These are phyloP conservation scores for Trametes hirsuta DNA, from an alignment of 1,284 basidiomycete genomes.

Conservation along the genomic window DNA sequence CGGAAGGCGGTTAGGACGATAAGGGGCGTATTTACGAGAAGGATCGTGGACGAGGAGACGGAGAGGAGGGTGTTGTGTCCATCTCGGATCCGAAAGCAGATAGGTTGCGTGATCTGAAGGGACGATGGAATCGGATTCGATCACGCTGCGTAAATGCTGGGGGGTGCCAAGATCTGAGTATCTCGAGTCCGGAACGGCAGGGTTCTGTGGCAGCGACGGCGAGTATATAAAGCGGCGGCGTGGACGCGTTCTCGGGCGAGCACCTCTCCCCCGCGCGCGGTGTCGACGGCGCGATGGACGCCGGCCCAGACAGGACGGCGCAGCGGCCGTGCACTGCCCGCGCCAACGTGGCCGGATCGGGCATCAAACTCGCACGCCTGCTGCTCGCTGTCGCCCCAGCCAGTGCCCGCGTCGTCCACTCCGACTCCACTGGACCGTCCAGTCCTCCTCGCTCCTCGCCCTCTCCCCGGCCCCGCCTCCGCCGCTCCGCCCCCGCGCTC, in stretches of 20 bases:
- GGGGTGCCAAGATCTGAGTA: constrained; percentile 34
- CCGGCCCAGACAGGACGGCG: background rate
- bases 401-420: too few species aligned
- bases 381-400: constrained; percentile 11
- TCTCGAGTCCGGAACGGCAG: constrained; percentile 27
- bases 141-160: constrained; percentile 34
- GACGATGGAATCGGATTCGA: constrained; percentile 35
- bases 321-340: background rate
- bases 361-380: constrained; percentile 22
- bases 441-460: background rate
- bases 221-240: constrained; percentile 18
- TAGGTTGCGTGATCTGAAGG: constrained; percentile 32
- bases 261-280: background rate
- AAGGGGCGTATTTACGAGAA: background rate
- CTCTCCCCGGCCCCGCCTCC: constrained; percentile 2
- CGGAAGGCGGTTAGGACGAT: background rate
- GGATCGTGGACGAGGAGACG: background rate
- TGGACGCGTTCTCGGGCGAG: background rate
- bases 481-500: constrained; percentile 8
- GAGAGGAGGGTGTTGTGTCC: constrained; percentile 13
- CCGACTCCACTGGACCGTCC: background rate
- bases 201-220: constrained; percentile 21
- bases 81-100: constrained; percentile 31
- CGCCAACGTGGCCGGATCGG: constrained; percentile 16
- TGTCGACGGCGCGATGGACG: background rate